A percentile compares a stretch with the other conserved stretches of the same genome.
These are phyloP conservation scores for Mycena rosella DNA, from an alignment of 768 basidiomycete genomes.

Conservation along the genomic window DNA sequence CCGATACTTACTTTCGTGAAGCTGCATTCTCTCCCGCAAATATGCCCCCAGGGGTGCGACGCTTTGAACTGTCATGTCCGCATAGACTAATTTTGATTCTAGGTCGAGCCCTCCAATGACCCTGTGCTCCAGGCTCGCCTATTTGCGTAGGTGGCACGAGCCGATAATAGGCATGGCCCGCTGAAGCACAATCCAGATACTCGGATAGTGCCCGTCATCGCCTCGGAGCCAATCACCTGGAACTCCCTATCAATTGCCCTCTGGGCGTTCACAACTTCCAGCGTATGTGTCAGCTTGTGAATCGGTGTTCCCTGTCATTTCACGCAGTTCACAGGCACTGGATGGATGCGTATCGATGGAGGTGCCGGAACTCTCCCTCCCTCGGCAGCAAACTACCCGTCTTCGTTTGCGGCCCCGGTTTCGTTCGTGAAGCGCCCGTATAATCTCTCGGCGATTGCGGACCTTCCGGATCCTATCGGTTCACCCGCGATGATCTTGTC, in stretches of 20 bases:
- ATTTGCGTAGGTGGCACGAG: constrained; percentile 21
- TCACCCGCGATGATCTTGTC: constrained; percentile 2
- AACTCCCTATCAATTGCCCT: constrained; percentile 36
- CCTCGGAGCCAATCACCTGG: constrained; percentile 33
- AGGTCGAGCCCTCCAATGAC: constrained; percentile 37
- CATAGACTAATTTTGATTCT: neutral
- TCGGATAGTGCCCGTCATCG: constrained; percentile 30
- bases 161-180: neutral
- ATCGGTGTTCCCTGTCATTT: neutral
- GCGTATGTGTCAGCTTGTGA: constrained; percentile 23
- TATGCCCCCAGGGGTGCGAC: constrained; percentile 32
- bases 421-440: constrained; percentile 25
- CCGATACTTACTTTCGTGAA: neutral
- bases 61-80: neutral
- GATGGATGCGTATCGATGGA: constrained; percentile 33
- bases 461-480: too few relatives aligned
- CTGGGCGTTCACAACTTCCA: constrained; percentile 30
- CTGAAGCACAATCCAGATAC: constrained; percentile 12
- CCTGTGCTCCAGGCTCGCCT: constrained; percentile 35
- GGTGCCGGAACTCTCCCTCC: constrained; percentile 31
- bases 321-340: constrained; percentile 22
- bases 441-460: constrained; percentile 30
- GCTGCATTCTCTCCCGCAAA: constrained; percentile 33
- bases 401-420: constrained; percentile 32
- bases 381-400: constrained; percentile 33